Percentiles rank a stretch among this genome's conserved stretches.
Evolutionary conservation across 2,329 filamentous ascomycete genomes (phyloP).

Genomic region (Colletotrichum melonis): DNA sequence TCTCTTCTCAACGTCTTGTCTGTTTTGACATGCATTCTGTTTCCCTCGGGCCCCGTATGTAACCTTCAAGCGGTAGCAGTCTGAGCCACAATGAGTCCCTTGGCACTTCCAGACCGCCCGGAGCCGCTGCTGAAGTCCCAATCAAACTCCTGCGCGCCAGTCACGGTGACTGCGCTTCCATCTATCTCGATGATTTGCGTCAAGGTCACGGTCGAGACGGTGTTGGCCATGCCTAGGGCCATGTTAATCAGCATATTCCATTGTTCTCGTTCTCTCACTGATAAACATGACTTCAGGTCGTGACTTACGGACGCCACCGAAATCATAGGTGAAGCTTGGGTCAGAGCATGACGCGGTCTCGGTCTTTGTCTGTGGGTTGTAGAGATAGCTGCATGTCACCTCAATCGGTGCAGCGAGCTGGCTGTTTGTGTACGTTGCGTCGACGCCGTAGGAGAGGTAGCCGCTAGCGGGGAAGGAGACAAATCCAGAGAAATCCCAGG

Average conservation of each 20-base stretch:
- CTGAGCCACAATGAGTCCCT: not conserved
- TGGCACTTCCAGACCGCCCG: not conserved
- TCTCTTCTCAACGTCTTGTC: too few species aligned
- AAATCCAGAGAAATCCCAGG: conserved; percentile 20
- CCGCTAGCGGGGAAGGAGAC: conserved; percentile 6
- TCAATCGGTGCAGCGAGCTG: conserved; percentile 1
- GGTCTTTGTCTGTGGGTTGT: conserved; percentile 4
- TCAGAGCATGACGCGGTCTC: conserved; percentile 14
- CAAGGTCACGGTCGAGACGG: conserved; percentile 9
- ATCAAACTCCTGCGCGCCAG: not conserved
- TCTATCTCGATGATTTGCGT: conserved; percentile 4
- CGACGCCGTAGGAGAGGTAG: conserved; percentile 11
- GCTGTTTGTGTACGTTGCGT: conserved; percentile 7
- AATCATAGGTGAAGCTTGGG: conserved; percentile 20
- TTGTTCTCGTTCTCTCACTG: too few species aligned
- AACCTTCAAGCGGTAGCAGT: not conserved
- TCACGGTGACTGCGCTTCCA: conserved; percentile 2
- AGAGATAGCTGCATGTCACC: conserved; percentile 18
- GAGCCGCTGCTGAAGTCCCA: conserved; percentile 19
- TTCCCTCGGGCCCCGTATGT: too few species aligned
- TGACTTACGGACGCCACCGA: conserved; percentile 10
- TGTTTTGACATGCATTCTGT: too few species aligned
- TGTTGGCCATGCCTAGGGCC: not conserved
- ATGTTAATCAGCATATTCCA: too few species aligned
- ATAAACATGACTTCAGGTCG: too few species aligned